Base-by-base conservation (phyloP, 495 filamentous ascomycete species). In the Penicillium lagena region DNA sequence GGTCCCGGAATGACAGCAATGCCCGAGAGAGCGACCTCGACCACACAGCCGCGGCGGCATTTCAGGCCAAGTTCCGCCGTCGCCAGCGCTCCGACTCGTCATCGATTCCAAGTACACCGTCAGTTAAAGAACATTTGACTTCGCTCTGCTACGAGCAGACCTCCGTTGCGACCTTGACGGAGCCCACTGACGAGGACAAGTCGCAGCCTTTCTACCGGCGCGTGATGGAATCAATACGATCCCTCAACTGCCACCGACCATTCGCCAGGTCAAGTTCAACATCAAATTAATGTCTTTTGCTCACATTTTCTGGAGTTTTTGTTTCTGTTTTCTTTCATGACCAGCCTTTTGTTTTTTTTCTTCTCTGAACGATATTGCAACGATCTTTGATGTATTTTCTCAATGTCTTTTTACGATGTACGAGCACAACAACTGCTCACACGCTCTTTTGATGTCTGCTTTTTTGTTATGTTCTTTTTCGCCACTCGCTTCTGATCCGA, bases 91-190 rank as follows among this genome's bases (percentile, higher is more conserved):
- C 60, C 1, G 54, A 63, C 12, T 58, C 59, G 0, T 55, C 63
- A 0, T 62, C 63, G 22, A 6, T 22, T 22, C 22, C 22, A 6
- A 22, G 22, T 4, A 22, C 22, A 22, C 22, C 22, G 22, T 22
- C 22, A 22, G 22, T 3, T 10, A 51, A 55, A 27, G 65, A 68
- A 29, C 62, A 61, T 35, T 32, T 64, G 1, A 61, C 59, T 14
- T 65, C 63, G 0, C 47, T 66, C 31, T 71, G 67, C 37, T 64
- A 60, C 13, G 67, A 71, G 36, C 59, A 67, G n/a, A 55, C 60
- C 29, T 58, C 64, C 0, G 58, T 56, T 7, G 34, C 46, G 1
- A 30, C 50, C 28, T 39, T 46, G 44, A 47, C 45, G 7, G 54
- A 54, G 13, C 9, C 39, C 22, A 3, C 6, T 22, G 22, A 22